Conservation (phyloP, 208 protist species). For the Wallacemonas sp. region DNA sequence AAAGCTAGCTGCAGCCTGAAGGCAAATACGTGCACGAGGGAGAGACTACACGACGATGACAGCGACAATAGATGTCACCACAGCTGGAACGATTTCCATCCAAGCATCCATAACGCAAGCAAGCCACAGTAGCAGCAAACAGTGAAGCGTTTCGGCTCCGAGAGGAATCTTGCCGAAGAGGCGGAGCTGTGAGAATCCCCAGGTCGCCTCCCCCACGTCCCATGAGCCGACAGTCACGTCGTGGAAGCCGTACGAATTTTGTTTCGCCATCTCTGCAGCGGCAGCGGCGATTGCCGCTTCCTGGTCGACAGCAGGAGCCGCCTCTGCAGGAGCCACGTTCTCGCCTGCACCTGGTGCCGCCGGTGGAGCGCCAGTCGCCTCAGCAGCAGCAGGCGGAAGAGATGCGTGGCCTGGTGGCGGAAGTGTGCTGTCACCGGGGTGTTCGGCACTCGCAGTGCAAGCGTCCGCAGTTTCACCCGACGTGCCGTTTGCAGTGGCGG, state of each 20-base stretch:
- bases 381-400: too few species aligned
- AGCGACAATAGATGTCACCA: neutral
- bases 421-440: too few species aligned
- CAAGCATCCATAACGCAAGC: neutral
- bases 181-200: neutral
- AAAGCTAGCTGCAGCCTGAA: too few species aligned
- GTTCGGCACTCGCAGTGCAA: too few species aligned
- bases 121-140: neutral
- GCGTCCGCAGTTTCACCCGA: too few species aligned
- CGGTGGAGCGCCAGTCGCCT: too few species aligned
- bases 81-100: neutral
- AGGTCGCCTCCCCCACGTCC: neutral
- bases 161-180: conserved; percentile 11
- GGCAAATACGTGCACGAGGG: too few species aligned
- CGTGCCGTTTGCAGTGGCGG: too few species aligned
- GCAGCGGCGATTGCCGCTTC: too few species aligned
- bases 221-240: neutral
- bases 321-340: neutral
- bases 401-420: too few species aligned
- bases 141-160: neutral
- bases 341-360: neutral
- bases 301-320: neutral
- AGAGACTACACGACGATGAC: neutral
- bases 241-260: neutral
- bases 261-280: neutral